phyloP scores from a whole-genome alignment of 495 filamentous ascomycete species.

The Aspergillus sclerotiicarbonarius region DNA sequence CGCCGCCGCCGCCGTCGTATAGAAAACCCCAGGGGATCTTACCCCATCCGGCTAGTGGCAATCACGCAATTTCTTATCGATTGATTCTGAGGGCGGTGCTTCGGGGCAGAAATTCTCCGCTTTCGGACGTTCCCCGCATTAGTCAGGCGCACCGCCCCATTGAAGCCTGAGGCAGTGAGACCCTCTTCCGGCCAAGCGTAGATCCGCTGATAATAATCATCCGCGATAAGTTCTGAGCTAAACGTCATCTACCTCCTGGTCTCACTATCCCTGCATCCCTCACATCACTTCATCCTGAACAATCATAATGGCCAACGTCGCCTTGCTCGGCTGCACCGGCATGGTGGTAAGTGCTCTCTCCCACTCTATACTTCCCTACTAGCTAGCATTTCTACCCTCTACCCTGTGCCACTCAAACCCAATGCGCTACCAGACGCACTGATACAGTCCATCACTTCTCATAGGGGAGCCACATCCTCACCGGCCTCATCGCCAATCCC shows the following conservation, averaged over 20 bases:
- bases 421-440: not conserved
- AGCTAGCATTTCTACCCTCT: not conserved
- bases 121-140: conserved; percentile 23
- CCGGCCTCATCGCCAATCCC: conserved; percentile 38
- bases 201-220: not conserved
- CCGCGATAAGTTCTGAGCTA: not conserved
- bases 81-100: conserved; percentile 18
- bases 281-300: not conserved
- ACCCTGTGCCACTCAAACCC: no score
- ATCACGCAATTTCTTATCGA: conserved; percentile 48
- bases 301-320: conserved; percentile 40
- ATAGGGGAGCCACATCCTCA: conserved; percentile 51
- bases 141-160: conserved; percentile 14
- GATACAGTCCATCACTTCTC: not conserved
- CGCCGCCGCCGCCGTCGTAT: conserved; percentile 18
- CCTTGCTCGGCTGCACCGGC: conserved; percentile 46
- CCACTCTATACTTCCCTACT: not conserved
- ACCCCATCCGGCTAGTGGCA: conserved; percentile 37
- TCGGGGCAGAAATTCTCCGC: conserved; percentile 23
- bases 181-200: conserved; percentile 3
- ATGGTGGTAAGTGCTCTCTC: conserved; percentile 42
- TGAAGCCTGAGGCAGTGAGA: conserved; percentile 18
- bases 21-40: conserved; percentile 35
- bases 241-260: conserved; percentile 15
- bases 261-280: not conserved